A percentile compares a stretch with the other conserved stretches of the same genome.
These are phyloP conservation scores for Martensiomyces pterosporus DNA, from an alignment of 192 early-diverging fungal genomes.

Conservation along the genomic window DNA sequence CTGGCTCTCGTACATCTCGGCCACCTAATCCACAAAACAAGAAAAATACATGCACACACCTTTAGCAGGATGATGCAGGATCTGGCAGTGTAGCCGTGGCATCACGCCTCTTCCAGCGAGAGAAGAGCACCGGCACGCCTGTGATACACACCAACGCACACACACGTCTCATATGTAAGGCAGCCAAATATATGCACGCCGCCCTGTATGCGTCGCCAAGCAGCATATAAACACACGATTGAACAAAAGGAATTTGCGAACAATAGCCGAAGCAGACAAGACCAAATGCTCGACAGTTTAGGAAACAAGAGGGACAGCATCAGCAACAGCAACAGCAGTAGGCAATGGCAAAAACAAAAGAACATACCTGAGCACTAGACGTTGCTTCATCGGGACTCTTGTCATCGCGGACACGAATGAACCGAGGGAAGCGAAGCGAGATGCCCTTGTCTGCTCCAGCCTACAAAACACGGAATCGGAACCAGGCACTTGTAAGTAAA, in stretches of 20 bases:
- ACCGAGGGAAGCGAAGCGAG: slow-evolving; percentile 95
- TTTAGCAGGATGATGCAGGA: too few relatives aligned
- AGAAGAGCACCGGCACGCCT: too few relatives aligned
- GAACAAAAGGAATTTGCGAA: slow-evolving; percentile 2
- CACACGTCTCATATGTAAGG: too few relatives aligned
- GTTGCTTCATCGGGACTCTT: slow-evolving; percentile 93
- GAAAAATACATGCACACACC: not conserved
- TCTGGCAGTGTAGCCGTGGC: too few relatives aligned
- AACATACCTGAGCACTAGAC: slow-evolving; percentile 69
- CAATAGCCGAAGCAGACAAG: not conserved
- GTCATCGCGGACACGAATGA: slow-evolving; percentile 93
- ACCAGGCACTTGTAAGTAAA: too few relatives aligned
- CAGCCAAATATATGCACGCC: too few relatives aligned
- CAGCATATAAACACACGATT: too few relatives aligned
- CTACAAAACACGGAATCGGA: slow-evolving; percentile 34
- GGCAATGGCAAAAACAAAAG: slow-evolving; percentile 18
- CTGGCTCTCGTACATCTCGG: slow-evolving; percentile 56
- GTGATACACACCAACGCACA: too few relatives aligned
- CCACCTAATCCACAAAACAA: slow-evolving; percentile 39
- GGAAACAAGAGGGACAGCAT: not conserved
- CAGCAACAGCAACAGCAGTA: too few relatives aligned
- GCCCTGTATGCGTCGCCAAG: too few relatives aligned
- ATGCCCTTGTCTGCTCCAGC: slow-evolving; percentile 83
- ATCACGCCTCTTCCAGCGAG: too few relatives aligned
- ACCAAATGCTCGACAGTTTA: not conserved